Base-by-base conservation (phyloP, 805 yeast genomes). In the Pichia scutulata region DNA sequence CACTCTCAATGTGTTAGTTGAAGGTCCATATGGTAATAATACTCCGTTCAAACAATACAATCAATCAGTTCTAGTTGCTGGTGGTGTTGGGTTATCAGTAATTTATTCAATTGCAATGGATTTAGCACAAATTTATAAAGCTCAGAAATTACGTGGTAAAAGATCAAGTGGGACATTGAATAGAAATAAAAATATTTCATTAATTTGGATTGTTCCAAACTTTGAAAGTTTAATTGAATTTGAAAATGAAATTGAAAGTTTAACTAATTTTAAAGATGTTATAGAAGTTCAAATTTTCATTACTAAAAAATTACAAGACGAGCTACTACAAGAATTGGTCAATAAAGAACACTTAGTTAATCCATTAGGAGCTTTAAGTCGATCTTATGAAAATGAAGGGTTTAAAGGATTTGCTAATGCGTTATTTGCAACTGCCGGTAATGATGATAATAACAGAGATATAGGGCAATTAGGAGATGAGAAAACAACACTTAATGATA, bases 71-170 rank as follows among this genome's bases (percentile, higher is more conserved):
- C 71, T 80, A 42, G 63, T 81, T 41, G 82, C 84, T 4, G 86
- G 86, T 10, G 87, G 86, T 7, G 77, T 78, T 54, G 87, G 87
- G 12, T 72, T 81, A 58, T 78, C 87, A 0, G 84, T 81, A 0
- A 68, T 78, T 10, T 67, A 75, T 41, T 69, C 79, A 3, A 72
- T 78, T 50, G 78, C 77, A 1, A 55, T 69, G 24, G 69, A 71
- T 43, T 55, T 77, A 30, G 69, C 68, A 0, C 61, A 60, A 46
- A 63, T 64, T 1, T 59, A 62, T 49, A 57, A 60, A 23, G 70
- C 67, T 6, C 66, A 61, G 33, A 51, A 50, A 19, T 42, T 61
- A 28, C 55, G 67, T 23, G 63, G 61, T 16, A 59, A 59, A 42
- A 56, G 52, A 46, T 12, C 33, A 13, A 28, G 49, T 50, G 21